Evolutionary conservation across 2,329 filamentous ascomycete genomes (phyloP), one percentile per base, ranked within the genome.

Genomic region (Cercospora janseana): DNA sequence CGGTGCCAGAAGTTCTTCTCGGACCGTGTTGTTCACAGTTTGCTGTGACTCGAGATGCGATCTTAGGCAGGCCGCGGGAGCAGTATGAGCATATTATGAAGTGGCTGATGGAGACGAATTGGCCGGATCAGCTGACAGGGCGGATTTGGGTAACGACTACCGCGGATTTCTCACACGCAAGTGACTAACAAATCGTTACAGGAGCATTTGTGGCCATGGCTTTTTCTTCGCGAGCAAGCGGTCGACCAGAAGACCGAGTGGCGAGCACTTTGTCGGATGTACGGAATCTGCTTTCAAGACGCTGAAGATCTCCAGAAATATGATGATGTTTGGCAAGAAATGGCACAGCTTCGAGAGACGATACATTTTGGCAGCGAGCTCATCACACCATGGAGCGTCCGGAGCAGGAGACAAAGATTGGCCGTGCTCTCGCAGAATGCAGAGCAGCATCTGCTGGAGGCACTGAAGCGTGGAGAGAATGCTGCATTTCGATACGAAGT

Each of bases 1-100:
- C 20, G n/a, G 45, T 54, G 5, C 56, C 56, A 8, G 48, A 50
- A 15, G 43, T 46, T 3, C 13, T 58, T 13, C 50, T 45, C 10
- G 54, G 53, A 16, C 53, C 56, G 4, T 58, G 56, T 31, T 58
- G 56, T 40, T 56, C 56, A 8, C 56, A 58, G 20, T 56, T 58
- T 21, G 56, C 56, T 13, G 51, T 58, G 0, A 50, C 34, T 2
- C 44, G 48, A 4, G 48, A 48, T 4, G 50, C 50, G 6, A 52
- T 58, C 13, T 28, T 24, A 16, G 44, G 51, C 15, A 38, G 54
- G 20, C 40, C 50, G 4, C 44, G 35, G 32, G 51, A 52, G 41
- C 50, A 58, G 41, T 58, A 58, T 23, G 20, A 43, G 16, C 16
- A 35, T 16, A 43, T 24, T 28, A 43, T 44, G 44, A 18, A 56